Evolutionary conservation across 2,329 filamentous ascomycete species (phyloP).

Genomic region (Ascocoryne sarcoides): DNA sequence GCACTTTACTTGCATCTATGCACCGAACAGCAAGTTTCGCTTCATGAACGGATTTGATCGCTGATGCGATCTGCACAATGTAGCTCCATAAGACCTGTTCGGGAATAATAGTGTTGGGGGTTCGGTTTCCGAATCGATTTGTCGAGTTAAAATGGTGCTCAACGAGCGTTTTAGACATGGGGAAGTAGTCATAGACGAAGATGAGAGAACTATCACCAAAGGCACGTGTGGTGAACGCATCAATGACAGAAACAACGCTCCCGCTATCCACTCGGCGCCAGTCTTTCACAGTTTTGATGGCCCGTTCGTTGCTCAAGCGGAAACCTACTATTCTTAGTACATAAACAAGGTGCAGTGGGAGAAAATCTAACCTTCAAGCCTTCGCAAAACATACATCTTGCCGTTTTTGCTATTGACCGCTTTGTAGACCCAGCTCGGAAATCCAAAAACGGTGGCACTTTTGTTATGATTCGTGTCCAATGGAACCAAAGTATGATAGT

Average conservation of each 20-base stretch:
- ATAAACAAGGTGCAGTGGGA: no score
- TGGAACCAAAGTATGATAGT: slow-evolving; percentile 87
- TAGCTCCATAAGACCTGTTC: slow-evolving; percentile 86
- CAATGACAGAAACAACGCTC: slow-evolving; percentile 76
- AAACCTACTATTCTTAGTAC: no score
- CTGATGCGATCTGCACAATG: slow-evolving; percentile 82
- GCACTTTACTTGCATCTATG: slow-evolving; percentile 79
- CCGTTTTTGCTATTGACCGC: slow-evolving; percentile 83
- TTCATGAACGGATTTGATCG: slow-evolving; percentile 76
- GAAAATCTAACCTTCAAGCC: slow-evolving; percentile 59
- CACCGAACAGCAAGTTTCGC: slow-evolving; percentile 76
- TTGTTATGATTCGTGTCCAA: slow-evolving; percentile 76
- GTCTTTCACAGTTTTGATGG: slow-evolving; percentile 74
- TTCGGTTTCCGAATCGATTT: slow-evolving; percentile 31
- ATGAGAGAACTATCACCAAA: slow-evolving; percentile 94
- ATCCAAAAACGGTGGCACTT: slow-evolving; percentile 72
- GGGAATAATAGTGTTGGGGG: slow-evolving; percentile 36
- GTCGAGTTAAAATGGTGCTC: slow-evolving; percentile 60
- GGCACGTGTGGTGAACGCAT: slow-evolving; percentile 85
- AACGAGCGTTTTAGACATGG: slow-evolving; percentile 78
- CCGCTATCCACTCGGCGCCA: slow-evolving; percentile 83
- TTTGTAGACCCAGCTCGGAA: slow-evolving; percentile 92
- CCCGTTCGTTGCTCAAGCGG: slow-evolving; percentile 78
- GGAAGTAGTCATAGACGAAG: slow-evolving; percentile 89
- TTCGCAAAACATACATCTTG: slow-evolving; percentile 75